Evolutionary conservation across 352 stramenopile species (phyloP).

Genomic region (Nothophytophthora sp.): DNA sequence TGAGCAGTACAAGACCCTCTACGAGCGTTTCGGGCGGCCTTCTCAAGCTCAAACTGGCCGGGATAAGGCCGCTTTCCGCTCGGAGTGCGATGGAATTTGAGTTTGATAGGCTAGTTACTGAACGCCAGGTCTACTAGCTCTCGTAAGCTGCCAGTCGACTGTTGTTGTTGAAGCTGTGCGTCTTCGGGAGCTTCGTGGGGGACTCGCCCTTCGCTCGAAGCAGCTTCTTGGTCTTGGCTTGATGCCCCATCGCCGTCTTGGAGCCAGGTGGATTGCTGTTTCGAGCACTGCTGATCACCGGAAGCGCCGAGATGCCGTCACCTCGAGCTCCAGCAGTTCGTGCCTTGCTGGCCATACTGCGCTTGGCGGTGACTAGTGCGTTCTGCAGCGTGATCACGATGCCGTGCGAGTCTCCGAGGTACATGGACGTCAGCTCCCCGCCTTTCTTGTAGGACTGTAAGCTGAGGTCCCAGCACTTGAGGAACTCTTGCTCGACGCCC

Average conservation of each 20-base stretch:
- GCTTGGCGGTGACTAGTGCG: conserved; percentile 80
- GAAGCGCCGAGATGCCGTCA: conserved; percentile 55
- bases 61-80: background rate
- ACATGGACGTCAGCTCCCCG: conserved; percentile 81
- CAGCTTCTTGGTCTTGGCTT: conserved; percentile 32
- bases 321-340: conserved; percentile 46
- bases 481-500: conserved; percentile 95
- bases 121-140: conserved; percentile 8
- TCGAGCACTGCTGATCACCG: conserved; percentile 28
- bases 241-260: conserved; percentile 41
- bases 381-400: conserved; percentile 93
- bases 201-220: conserved; percentile 25
- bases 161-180: conserved; percentile 25
- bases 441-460: conserved; percentile 93
- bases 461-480: conserved; percentile 92
- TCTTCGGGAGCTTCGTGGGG: conserved; percentile 20
- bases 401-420: conserved; percentile 89
- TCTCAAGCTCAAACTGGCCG: background rate
- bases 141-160: conserved; percentile 2
- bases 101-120: conserved; percentile 4
- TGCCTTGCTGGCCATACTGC: conserved; percentile 50
- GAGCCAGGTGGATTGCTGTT: conserved; percentile 30
- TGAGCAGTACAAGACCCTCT: conserved; percentile 38
- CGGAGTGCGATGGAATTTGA: background rate
- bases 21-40: conserved; percentile 29